Evolutionary conservation across 2,329 filamentous ascomycete species (phyloP), one percentile per base, ranked within the genome.

Genomic region (Aspergillus sp.): DNA sequence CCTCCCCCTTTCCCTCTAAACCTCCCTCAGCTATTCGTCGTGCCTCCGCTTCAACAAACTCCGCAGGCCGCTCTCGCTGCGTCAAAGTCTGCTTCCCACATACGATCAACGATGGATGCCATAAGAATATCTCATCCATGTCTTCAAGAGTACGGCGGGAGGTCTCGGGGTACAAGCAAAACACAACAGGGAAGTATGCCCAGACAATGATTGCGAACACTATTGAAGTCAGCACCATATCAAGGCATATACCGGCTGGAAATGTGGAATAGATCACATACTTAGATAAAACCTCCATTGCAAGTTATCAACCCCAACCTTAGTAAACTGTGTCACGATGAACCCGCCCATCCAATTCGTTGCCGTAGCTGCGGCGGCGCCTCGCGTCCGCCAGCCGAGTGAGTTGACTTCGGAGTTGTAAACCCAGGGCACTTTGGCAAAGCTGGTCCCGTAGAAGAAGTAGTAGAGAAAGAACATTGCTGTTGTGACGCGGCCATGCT

Each of bases 401-500:
- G 43, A 45, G 24, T 45, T 45, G 26, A 45, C 26, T 14, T 45
- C 43, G 2, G 43, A 45, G 24, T 45, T 45, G 43, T 45, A 45
- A 17, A 45, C 43, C 43, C 43, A 45, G 3, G 43, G 43, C 4
- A 45, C 43, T 45, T 45, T 45, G 16, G 43, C 43, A n/a, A 45
- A 45, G 26, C 43, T 45, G 16, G 43, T 45, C 14, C 43, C 43
- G 24, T 45, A 45, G 24, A 45, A 45, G 26, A 45, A 45, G 43
- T 45, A 45, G 43, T 45, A 45, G 24, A 45, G 24, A 13, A 45
- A 45, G 24, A 45, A 45, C 43, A 45, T 45, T n/a, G 43, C 43
- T 4, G 43, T 45, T 8, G 43, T 45, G 43, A 45, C 43, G 26
- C 43, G 43, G 7, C 43, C 43, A 17, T 33, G 43, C 43, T 45